phyloP scores from a whole-genome alignment of 2,329 filamentous ascomycete genomes.

The Ophiognomonia clavigignenti-juglandacearum region DNA sequence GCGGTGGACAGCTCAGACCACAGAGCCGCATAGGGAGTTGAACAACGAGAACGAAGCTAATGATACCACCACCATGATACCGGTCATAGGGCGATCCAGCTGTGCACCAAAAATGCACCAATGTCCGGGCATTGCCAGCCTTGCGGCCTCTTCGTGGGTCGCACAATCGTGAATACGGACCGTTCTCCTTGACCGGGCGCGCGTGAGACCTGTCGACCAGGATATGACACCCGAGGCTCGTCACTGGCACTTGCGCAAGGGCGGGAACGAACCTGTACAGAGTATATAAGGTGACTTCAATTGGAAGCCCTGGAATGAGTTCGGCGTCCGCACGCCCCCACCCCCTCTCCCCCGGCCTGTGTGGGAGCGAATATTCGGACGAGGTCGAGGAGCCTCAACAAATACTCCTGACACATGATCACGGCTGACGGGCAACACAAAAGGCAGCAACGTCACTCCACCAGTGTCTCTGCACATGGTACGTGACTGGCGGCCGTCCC shows the following conservation, averaged over 20 bases:
- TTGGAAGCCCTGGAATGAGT: background rate
- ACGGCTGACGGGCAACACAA: background rate
- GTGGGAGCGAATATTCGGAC: background rate
- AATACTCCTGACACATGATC: background rate
- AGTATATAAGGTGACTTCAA: background rate
- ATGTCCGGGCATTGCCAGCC: background rate
- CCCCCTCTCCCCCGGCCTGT: no score
- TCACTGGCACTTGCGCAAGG: no score
- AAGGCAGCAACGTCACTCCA: background rate
- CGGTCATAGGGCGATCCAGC: background rate
- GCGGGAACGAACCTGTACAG: background rate
- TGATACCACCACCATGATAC: constrained; percentile 12
- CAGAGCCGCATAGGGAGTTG: background rate
- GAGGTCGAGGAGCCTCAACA: background rate
- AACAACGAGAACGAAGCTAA: background rate
- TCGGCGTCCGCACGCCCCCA: background rate
- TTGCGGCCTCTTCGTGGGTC: background rate
- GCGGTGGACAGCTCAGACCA: background rate
- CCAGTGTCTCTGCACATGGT: background rate
- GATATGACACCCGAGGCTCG: background rate
- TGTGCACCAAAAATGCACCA: background rate
- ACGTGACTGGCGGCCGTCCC: no score
- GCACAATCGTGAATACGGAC: background rate
- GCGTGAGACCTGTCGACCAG: background rate
- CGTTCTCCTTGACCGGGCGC: background rate